Evolutionary conservation across 1,139 yeast genomes (phyloP), one percentile per base, ranked within the genome.

Genomic region (Suhomyces wounanorum): DNA sequence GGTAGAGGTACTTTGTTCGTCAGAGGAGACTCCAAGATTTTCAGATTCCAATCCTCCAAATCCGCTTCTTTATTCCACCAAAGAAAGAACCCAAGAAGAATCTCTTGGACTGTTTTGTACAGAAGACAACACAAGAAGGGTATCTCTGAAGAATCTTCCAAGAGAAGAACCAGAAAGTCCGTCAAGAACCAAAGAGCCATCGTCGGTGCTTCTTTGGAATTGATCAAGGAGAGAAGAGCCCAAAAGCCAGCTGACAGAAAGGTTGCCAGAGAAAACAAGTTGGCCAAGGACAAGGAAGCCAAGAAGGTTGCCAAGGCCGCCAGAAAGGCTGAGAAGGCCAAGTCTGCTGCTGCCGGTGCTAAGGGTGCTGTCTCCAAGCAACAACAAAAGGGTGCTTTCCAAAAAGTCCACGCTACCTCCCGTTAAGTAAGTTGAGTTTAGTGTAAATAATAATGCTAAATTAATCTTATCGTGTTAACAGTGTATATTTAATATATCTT

Each of bases 51-150:
- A 80, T 87, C 91, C 77, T 89, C 97, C 67, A 95, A 94, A 84
- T 85, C 96, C 74, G 95, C 96, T 71, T 91, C 99, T 75, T 87
- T 94, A 73, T 94, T 94, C 96, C 86, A 87, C 75, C 99, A 95
- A 85, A 91, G 98, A 87, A 94, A 94, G 96, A 94, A 95, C 92
- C 99, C 99, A 82, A 91, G 99, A 87, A 89, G 97, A 87, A 86
- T 94, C 75, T 87, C 98, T 64, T 94, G 99, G 99, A 94, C 99
- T 66, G 97, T 92, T 73, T 86, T 94, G 71, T 94, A 84, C 94
- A 94, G 99, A 87, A 89, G 96, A 83, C 97, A 92, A 83, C 98
- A 94, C 96, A 92, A 90, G 89, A 94, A 94, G 84, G 99, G 99
- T 84, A 85, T 92, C 74, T 86, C 97, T 72, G 99, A 94, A 85